Conservation (phyloP, 768 basidiomycete genomes). For the Inosperma sp. region DNA sequence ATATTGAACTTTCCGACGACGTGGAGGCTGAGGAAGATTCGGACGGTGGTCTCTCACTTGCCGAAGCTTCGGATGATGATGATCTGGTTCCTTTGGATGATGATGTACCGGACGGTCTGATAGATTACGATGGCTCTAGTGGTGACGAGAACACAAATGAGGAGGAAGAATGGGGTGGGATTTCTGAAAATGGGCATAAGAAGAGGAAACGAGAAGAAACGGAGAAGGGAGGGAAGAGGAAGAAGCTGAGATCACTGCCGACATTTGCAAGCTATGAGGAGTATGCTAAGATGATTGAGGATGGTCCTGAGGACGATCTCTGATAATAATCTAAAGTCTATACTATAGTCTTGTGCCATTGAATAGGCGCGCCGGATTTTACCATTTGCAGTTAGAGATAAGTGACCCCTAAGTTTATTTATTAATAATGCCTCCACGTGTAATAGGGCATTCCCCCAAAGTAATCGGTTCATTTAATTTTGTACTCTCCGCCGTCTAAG, state of each 20-base stretch:
- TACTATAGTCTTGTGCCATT: too few species aligned
- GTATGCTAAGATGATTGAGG: constrained; percentile 81
- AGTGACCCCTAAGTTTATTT: too few species aligned
- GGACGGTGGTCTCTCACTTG: constrained; percentile 50
- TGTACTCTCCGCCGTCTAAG: too few species aligned
- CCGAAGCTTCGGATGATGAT: constrained; percentile 67
- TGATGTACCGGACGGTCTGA: constrained; percentile 51
- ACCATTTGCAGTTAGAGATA: too few species aligned
- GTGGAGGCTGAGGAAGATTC: constrained; percentile 35
- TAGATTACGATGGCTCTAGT: constrained; percentile 58
- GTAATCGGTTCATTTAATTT: too few species aligned
- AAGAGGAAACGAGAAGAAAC: constrained; percentile 43
- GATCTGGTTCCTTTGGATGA: constrained; percentile 58
- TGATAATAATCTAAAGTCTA: too few species aligned
- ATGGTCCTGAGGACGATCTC: constrained; percentile 64
- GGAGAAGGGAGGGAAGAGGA: constrained; percentile 44
- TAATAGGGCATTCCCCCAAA: too few species aligned
- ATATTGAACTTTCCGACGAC: constrained; percentile 23
- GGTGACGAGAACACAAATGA: constrained; percentile 43
- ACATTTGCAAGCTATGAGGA: constrained; percentile 88
- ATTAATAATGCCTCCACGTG: too few species aligned
- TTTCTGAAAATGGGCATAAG: constrained; percentile 26
- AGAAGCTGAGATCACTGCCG: constrained; percentile 64
- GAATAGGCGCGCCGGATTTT: too few species aligned
- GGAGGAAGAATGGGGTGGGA: constrained; percentile 56